phyloP scores from a whole-genome alignment of 78 protist species.

The Dictyostelium brefeldianum region DNA sequence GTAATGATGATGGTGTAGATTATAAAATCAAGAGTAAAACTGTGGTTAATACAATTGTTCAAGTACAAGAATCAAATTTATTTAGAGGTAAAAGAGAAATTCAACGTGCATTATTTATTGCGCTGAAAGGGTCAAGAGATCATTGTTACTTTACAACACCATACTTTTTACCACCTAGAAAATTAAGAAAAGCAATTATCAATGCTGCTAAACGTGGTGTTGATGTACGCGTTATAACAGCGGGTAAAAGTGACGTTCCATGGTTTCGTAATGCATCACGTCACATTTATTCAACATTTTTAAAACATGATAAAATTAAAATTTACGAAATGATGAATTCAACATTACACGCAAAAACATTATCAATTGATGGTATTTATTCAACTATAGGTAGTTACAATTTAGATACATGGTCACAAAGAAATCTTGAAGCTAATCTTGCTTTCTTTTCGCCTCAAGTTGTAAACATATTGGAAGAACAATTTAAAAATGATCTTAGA shows the following conservation, averaged over 20 bases:
- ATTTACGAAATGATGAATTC: constrained; percentile 44
- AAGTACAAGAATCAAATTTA: constrained; percentile 60
- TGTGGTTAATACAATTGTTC: constrained; percentile 3
- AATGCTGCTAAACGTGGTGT: constrained; percentile 63
- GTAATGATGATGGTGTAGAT: no score
- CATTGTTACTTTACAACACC: constrained; percentile 75
- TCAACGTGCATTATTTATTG: constrained; percentile 40
- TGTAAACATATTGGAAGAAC: constrained; percentile 38
- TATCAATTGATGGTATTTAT: constrained; percentile 61
- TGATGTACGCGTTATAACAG: constrained; percentile 49
- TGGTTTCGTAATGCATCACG: constrained; percentile 66
- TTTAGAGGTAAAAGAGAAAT: constrained; percentile 39
- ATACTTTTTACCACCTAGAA: constrained; percentile 74
- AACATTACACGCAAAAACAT: constrained; percentile 69
- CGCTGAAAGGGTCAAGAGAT: neutral
- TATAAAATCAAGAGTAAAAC: neutral
- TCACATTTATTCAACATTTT: constrained; percentile 37
- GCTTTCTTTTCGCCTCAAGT: constrained; percentile 14
- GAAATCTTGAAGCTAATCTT: constrained; percentile 58
- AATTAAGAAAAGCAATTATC: constrained; percentile 40
- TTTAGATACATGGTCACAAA: constrained; percentile 63
- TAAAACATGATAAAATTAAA: neutral
- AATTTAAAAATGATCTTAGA: constrained; percentile 54
- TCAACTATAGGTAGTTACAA: constrained; percentile 71
- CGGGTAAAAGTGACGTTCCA: constrained; percentile 75